Base-by-base conservation (phyloP, 1,139 yeast genomes). In the Debaryomycetaceae sp. region DNA sequence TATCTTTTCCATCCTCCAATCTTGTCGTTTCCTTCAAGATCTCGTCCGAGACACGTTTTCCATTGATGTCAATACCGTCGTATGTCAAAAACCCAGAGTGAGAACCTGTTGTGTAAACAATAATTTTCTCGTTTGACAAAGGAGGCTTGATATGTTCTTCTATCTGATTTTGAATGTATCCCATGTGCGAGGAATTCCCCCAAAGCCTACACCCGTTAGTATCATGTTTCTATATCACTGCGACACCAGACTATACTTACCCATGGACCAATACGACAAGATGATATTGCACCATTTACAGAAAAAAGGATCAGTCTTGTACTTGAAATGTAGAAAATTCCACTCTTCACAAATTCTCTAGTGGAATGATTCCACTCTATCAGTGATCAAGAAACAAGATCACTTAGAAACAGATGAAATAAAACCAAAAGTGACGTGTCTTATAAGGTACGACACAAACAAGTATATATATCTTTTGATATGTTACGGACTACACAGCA, bases 21-120 rank as follows among this genome's bases (percentile, higher is more conserved):
- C 54, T 44, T 2, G 60, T 57, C 4, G 84, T 72, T 53, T 79
- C 78, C 1, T 56, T 60, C 27, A 72, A 59, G 40, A 88, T 81
- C 62, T 88, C 96, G 46, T 77, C 78, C 1, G 87, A 81, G 5
- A 87, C 85, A 35, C 96, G 69, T 45, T 81, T 72, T 1, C 96
- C 96, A 59, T 93, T 87, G 36, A 88, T 81, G 54, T 87, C 96
- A 33, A 88, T 81, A 1, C 96, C 96, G 57, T 88, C 96, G 55
- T 87, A 84, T 1, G 96, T 88, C 55, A 79, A 76, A 59, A 81
- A 86, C 5, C 80, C 80, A 17, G 82, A 76, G 58, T 85, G 88
- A 9, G 85, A 74, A 20, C 76, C 76, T 0, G 93, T 76, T 39
- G 80, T 72, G 56, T 83, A 79, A 8, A 83, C 75, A 0, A 75